phyloP scores from a whole-genome alignment of 371 early-diverging fungal species.

The Mortierella sp. region DNA sequence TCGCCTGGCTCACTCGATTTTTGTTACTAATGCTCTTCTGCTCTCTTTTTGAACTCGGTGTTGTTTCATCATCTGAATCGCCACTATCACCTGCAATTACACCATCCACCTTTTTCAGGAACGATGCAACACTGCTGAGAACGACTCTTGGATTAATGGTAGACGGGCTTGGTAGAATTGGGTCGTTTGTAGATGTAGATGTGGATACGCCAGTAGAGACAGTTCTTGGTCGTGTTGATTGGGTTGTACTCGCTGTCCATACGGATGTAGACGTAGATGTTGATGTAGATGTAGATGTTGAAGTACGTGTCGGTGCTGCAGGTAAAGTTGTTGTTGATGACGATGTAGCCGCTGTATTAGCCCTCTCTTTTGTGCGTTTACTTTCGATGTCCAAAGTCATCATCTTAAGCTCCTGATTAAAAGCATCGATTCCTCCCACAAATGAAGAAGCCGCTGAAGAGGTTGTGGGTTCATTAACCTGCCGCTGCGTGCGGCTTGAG shows the following conservation, averaged over 20 bases:
- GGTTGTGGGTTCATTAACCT: conserved; percentile 4
- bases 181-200: conserved; percentile 4
- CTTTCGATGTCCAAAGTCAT: conserved; percentile 24
- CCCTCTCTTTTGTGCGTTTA: not conserved
- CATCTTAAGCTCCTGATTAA: conserved; percentile 50
- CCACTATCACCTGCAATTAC: conserved; percentile 36
- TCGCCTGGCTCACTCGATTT: conserved; percentile 7
- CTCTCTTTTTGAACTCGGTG: conserved; percentile 12
- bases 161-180: not conserved
- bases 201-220: conserved; percentile 27
- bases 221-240: conserved; percentile 4
- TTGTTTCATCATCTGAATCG: conserved; percentile 28
- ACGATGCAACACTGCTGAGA: conserved; percentile 34
- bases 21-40: conserved; percentile 12
- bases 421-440: conserved; percentile 46
- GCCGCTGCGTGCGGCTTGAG: not conserved
- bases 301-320: not conserved
- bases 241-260: conserved; percentile 1
- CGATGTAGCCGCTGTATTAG: not conserved
- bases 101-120: conserved; percentile 38
- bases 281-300: not conserved
- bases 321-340: not conserved
- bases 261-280: conserved; percentile 3
- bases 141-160: conserved; percentile 29
- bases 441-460: conserved; percentile 38